Base-by-base conservation (phyloP, 192 early-diverging fungal genomes). In the Coemansia sp. region DNA sequence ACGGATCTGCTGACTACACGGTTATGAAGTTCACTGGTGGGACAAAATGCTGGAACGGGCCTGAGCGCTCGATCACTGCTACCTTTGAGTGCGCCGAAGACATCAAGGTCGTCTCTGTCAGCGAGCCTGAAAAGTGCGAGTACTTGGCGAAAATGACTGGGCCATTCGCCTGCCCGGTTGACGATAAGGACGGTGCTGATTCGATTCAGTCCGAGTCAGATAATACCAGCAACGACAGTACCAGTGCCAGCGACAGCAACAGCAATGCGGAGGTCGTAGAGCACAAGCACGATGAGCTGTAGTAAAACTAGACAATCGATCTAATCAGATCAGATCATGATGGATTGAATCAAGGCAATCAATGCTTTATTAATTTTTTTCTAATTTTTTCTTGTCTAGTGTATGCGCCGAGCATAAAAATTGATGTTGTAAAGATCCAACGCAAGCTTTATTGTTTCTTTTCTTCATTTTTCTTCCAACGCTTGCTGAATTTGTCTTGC, bases 41-140 rank as follows among this genome's bases (percentile, higher is more conserved):
- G 26, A 78, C 86, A 16, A 85, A 87, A 42, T 99, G 97, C 84
- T 99, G 97, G 97, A 95, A 97, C 67, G 97, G 96, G 1, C 97
- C 96, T 3, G 83, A 89, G 13, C 86, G 97, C 40, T 93, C 92
- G 8, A 79, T 91, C 4, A 87, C 86, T 52, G 86, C 90, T 12
- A 57, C 65, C 37, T 80, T 98, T 41, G 89, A 90, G 65, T 99
- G 97, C 76, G 93, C 92, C 0, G 64, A 70, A 0, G 81, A 86
- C 8, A 93, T 89, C 48, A 71, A 86, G 67, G 74, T 98, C 16
- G 40, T 90, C 0, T 76, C 85, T 9, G 92, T 98, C 1, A 67
- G 87, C 4, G 97, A 99, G 78, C 95, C 94, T 10, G 92, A 86
- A 65, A 96, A 96, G 83, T 99, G 97, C 79, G 96, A 96, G 79